These are phyloP conservation scores for Nephelium lappaceum DNA, from an alignment of 345 rosid genomes.

Conservation along the genomic window DNA sequence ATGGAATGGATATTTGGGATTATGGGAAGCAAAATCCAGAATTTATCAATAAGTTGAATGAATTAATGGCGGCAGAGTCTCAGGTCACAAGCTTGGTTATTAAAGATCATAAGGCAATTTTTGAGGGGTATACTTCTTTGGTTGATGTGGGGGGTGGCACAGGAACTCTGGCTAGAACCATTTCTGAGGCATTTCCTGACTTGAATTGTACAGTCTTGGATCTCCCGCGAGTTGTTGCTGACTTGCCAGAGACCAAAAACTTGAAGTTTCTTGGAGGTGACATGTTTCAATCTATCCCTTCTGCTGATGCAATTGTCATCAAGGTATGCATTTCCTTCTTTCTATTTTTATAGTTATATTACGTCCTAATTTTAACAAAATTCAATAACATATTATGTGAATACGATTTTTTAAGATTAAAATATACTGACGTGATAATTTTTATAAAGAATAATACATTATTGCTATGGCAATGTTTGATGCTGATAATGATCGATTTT, in stretches of 20 bases:
- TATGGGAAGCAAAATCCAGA: background rate
- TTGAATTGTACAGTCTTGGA: slow-evolving; percentile 24
- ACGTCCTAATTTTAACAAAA: no score
- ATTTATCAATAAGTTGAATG: slow-evolving; percentile 4
- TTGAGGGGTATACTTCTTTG: slow-evolving; percentile 21
- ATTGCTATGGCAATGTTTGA: no score
- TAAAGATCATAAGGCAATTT: slow-evolving; percentile 12
- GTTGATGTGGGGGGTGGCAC: slow-evolving; percentile 36
- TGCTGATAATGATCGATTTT: no score
- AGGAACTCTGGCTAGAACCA: slow-evolving; percentile 20
- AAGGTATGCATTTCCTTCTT: background rate
- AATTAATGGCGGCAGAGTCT: slow-evolving; percentile 38
- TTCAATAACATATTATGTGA: no score
- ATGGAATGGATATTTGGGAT: slow-evolving; percentile 24
- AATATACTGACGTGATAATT: no score
- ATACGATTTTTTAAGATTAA: no score
- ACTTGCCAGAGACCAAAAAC: slow-evolving; percentile 8
- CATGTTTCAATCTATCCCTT: slow-evolving; percentile 26
- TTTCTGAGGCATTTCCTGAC: slow-evolving; percentile 17
- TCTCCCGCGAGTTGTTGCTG: slow-evolving; percentile 23
- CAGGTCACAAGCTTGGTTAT: slow-evolving; percentile 9
- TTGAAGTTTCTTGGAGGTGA: slow-evolving; percentile 23
- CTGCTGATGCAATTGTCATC: slow-evolving; percentile 13
- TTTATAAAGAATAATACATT: no score
- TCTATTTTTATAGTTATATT: no score